Evolutionary conservation across 78 protist species (phyloP).

Genomic region (Mastigamoeba balamuthi): DNA sequence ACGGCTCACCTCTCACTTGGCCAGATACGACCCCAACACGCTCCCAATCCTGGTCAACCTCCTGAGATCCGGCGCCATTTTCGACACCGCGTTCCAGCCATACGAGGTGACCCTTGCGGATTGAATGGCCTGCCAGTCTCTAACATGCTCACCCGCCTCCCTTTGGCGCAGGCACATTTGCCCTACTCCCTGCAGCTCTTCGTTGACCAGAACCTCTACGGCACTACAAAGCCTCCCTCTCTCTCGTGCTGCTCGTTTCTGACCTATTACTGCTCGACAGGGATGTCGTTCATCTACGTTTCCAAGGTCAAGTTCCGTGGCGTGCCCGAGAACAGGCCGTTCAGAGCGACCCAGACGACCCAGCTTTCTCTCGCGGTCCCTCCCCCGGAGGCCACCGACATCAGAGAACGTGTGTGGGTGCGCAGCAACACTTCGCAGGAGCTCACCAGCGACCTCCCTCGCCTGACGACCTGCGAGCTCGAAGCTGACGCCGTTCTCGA

Average conservation of each 20-base stretch:
- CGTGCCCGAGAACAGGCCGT: neutral
- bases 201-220: slow-evolving; percentile 65
- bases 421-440: neutral
- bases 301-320: slow-evolving; percentile 20
- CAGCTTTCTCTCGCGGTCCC: neutral
- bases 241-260: too few species aligned
- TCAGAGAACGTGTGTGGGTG: slow-evolving; percentile 14
- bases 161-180: slow-evolving; percentile 49
- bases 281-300: slow-evolving; percentile 31
- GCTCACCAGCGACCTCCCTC: neutral
- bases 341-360: neutral
- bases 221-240: slow-evolving; percentile 9
- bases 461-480: slow-evolving; percentile 32
- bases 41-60: slow-evolving; percentile 8
- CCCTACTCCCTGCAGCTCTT: slow-evolving; percentile 64
- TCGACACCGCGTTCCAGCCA: slow-evolving; percentile 21
- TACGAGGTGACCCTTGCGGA: slow-evolving; percentile 15
- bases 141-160: neutral
- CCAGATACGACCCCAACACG: slow-evolving; percentile 26
- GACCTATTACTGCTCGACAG: too few species aligned
- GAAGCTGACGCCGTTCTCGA: slow-evolving; percentile 27
- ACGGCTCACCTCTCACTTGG: neutral
- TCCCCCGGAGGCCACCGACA: neutral
- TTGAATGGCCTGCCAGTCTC: neutral
- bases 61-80: slow-evolving; percentile 37